Evolutionary conservation across 345 rosid genomes (phyloP), one percentile per base, ranked within the genome.

Genomic region (Clausena lansium): DNA sequence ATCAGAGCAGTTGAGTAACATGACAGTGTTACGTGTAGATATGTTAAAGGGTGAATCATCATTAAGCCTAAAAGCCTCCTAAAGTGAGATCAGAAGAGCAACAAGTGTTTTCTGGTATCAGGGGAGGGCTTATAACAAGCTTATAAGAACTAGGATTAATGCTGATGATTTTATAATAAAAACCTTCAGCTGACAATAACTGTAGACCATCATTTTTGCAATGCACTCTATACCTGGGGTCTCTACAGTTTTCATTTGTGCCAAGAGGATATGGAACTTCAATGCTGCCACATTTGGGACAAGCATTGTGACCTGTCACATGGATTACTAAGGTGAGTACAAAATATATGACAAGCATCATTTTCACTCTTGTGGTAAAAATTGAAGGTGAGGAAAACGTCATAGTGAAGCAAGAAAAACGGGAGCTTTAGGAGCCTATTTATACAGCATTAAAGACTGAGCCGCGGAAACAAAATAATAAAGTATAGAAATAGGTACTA

Each of bases 241-340:
- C 86, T 41, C 90, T 92, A 84, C 94, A 91, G 69, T 61, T 76
- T 4, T 79, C 79, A 20, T 59, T 35, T 1, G 87, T 89, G 88
- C 91, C 86, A 36, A 88, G 89, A 20, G 94, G 94, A 83, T 79
- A 84, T 55, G 91, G 92, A 41, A 88, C 88, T 75, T 78, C 85
- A 67, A 75, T 76, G 71, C 52, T 79, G 5, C 90, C 92, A 77
- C 94, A 91, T 83, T 83, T 85, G 4, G 89, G 89, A 67, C 91
- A 91, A 71, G 76, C 65, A 65, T 38, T 64, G 22, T 66, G 36
- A 25, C 85, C 61, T 71, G 87, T 76, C 28, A 76, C 84, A 41
- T 60, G 81, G 81, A 82, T 45, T 52, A 71, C 63, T 52, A 81
- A 84, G 74, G 28, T 52, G 71, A 84, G 41, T 59, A 82, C 11